Conservation (phyloP, 2,329 filamentous ascomycete genomes). For the Aspergillus sp. region DNA sequence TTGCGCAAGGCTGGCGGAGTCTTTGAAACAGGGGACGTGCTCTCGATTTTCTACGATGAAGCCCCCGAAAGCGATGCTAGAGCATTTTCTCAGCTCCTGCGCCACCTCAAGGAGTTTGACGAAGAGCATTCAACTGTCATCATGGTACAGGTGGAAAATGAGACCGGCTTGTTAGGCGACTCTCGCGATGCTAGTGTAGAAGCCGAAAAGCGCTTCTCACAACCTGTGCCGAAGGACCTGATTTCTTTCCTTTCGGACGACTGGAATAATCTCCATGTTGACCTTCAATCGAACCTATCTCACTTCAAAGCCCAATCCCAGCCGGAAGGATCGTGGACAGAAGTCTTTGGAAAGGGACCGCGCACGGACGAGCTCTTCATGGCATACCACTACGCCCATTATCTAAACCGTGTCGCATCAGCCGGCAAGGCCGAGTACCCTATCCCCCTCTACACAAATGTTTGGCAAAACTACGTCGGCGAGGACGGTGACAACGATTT, state of each 20-base stretch:
- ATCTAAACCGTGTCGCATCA: slow-evolving; percentile 47
- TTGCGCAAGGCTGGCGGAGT: slow-evolving; percentile 21
- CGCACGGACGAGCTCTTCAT: slow-evolving; percentile 54
- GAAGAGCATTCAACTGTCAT: slow-evolving; percentile 54
- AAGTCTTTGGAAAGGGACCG: slow-evolving; percentile 45
- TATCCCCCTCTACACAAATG: slow-evolving; percentile 52
- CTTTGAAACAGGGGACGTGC: slow-evolving; percentile 30
- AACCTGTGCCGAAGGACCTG: slow-evolving; percentile 44
- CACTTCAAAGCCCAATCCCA: slow-evolving; percentile 28
- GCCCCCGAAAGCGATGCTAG: slow-evolving; percentile 42
- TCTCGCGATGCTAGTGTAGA: slow-evolving; percentile 52
- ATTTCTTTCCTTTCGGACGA: slow-evolving; percentile 31
- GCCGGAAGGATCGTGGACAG: slow-evolving; percentile 39
- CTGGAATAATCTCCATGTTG: slow-evolving; percentile 23
- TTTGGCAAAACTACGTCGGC: slow-evolving; percentile 51
- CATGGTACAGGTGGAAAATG: slow-evolving; percentile 64
- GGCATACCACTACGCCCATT: slow-evolving; percentile 51
- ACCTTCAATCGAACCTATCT: slow-evolving; percentile 32
- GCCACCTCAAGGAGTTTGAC: slow-evolving; percentile 51
- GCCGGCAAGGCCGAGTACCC: slow-evolving; percentile 49
- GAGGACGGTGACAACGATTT: slow-evolving; percentile 37
- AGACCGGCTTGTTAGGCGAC: slow-evolving; percentile 58
- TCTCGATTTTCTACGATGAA: slow-evolving; percentile 45
- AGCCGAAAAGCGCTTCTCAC: slow-evolving; percentile 49
- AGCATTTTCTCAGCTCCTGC: slow-evolving; percentile 46